Evolutionary conservation across 108 stramenopile genomes (phyloP).

Genomic region (Nitzschia inconspicua): DNA sequence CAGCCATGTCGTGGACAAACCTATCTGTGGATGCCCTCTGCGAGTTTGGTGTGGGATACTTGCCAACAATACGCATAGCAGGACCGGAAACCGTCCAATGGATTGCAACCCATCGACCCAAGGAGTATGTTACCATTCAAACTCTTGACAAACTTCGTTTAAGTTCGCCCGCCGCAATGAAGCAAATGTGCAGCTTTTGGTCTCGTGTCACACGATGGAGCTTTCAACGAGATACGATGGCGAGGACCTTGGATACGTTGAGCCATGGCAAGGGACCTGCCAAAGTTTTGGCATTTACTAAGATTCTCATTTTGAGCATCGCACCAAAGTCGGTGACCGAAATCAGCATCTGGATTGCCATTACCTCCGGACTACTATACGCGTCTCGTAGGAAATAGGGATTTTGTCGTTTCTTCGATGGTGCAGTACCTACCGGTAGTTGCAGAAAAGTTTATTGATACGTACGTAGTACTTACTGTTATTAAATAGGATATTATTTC

Average conservation of each 20-base stretch:
- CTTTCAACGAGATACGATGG: neutral
- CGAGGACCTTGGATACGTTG: neutral
- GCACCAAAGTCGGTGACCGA: neutral
- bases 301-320: neutral
- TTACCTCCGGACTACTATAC: too few species aligned
- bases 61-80: neutral
- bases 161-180: neutral
- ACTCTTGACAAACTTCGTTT: neutral
- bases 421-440: too few species aligned
- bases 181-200: neutral
- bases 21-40: neutral
- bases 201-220: slow-evolving; percentile 1
- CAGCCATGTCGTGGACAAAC: slow-evolving; percentile 3
- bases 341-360: too few species aligned
- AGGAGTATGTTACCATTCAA: neutral
- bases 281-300: neutral
- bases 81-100: neutral
- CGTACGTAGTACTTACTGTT: too few species aligned
- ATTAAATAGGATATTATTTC: neutral
- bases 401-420: too few species aligned
- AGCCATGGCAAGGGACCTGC: neutral
- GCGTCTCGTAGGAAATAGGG: too few species aligned
- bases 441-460: too few species aligned
- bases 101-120: neutral
- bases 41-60: slow-evolving; percentile 5